phyloP scores from a whole-genome alignment of 2,329 filamentous ascomycete genomes.

The Verticillium dahliae region DNA sequence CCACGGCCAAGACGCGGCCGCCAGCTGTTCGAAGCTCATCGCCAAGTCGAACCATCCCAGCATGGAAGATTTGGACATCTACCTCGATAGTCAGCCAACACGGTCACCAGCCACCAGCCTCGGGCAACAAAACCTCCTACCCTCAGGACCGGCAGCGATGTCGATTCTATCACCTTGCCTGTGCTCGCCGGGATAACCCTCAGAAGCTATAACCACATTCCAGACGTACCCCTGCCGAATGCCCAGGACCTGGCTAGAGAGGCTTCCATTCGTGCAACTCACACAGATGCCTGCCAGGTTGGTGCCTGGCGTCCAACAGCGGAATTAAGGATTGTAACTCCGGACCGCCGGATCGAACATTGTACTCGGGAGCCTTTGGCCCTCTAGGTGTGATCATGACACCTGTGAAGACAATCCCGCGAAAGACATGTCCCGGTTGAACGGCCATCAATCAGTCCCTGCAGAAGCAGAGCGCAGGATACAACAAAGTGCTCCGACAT shows the following conservation, averaged over 20 bases:
- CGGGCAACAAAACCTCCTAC: too few relatives aligned
- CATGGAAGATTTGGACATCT: too few relatives aligned
- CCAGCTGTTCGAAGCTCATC: too few relatives aligned
- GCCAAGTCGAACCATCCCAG: too few relatives aligned
- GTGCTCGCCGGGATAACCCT: constrained; percentile 84
- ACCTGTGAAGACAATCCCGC: constrained; percentile 79
- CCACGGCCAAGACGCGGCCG: too few relatives aligned
- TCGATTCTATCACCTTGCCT: constrained; percentile 62
- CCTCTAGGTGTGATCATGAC: constrained; percentile 83
- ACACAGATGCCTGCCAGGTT: constrained; percentile 87
- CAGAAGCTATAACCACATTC: constrained; percentile 89
- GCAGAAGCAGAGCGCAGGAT: neutral
- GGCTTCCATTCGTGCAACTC: constrained; percentile 69
- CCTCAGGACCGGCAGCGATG: constrained; percentile 22
- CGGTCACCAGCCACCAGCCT: too few relatives aligned
- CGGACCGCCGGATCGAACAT: constrained; percentile 86
- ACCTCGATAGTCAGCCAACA: too few relatives aligned
- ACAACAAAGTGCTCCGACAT: neutral
- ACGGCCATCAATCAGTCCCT: neutral
- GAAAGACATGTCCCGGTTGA: constrained; percentile 43
- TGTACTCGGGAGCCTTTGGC: constrained; percentile 84
- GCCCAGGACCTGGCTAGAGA: constrained; percentile 63
- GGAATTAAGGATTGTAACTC: constrained; percentile 84
- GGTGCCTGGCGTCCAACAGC: constrained; percentile 65
- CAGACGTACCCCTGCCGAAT: constrained; percentile 68